Conservation (phyloP, 495 filamentous ascomycete genomes). For the Xylaria telfairii region DNA sequence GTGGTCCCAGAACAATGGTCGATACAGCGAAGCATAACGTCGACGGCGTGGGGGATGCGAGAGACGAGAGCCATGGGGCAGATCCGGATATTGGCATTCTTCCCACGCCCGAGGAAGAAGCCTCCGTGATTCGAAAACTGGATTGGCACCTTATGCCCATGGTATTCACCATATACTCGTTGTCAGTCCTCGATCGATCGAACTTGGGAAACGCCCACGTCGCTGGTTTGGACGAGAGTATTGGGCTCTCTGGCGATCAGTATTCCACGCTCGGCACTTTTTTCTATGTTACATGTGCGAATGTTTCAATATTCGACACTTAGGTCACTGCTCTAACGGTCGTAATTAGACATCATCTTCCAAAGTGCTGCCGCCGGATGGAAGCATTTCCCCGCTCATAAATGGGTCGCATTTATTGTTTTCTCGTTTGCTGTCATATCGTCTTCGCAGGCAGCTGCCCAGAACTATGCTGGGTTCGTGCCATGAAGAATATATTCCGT, state of each 20-base stretch:
- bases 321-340: background rate
- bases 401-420: slow-evolving; percentile 76
- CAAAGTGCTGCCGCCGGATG: slow-evolving; percentile 80
- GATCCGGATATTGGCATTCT: background rate
- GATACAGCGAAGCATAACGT: background rate
- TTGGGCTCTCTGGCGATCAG: slow-evolving; percentile 32
- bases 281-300: slow-evolving; percentile 42
- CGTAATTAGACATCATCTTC: slow-evolving; percentile 64
- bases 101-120: slow-evolving; percentile 36
- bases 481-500: slow-evolving; percentile 75
- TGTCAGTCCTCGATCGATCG: slow-evolving; percentile 74
- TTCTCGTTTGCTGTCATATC: slow-evolving; percentile 73
- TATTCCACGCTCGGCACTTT: slow-evolving; percentile 45
- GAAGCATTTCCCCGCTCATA: slow-evolving; percentile 72
- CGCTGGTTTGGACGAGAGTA: slow-evolving; percentile 54
- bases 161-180: slow-evolving; percentile 66
- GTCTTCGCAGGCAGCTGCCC: slow-evolving; percentile 72
- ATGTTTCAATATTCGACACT: background rate
- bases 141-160: slow-evolving; percentile 46
- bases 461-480: slow-evolving; percentile 72
- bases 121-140: slow-evolving; percentile 44
- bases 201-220: slow-evolving; percentile 63
- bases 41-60: background rate
- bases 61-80: background rate
- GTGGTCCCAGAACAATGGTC: background rate